These are phyloP conservation scores for Dispira simplex DNA, from an alignment of 192 early-diverging fungal genomes.

Conservation along the genomic window DNA sequence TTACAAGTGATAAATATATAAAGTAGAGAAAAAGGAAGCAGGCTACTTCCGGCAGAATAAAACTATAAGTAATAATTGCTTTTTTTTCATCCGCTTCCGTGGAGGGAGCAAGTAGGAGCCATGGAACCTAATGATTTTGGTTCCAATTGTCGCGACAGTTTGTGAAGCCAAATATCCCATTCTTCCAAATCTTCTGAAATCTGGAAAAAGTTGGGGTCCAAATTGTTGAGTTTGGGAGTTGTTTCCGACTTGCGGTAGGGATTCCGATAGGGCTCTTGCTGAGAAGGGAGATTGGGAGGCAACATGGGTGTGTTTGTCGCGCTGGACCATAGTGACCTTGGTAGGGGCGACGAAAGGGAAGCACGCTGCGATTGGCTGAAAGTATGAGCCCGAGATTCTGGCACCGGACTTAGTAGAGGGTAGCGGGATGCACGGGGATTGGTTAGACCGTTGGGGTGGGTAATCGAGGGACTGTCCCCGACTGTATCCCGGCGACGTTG, in stretches of 20 bases:
- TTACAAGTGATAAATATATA: no score
- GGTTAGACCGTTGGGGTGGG: background rate
- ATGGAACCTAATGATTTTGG: background rate
- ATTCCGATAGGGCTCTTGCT: background rate
- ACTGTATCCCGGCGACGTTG: no score
- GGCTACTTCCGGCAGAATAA: no score
- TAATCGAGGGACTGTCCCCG: no score
- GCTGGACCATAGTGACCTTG: background rate
- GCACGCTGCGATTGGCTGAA: background rate
- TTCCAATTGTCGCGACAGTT: slow-evolving; percentile 6
- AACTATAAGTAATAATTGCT: no score
- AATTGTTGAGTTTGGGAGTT: background rate
- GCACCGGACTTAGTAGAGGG: background rate
- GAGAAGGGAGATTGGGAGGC: background rate
- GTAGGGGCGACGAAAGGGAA: background rate
- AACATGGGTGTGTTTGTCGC: background rate
- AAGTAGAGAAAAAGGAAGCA: no score
- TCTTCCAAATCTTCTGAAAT: slow-evolving; percentile 9
- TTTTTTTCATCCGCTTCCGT: no score
- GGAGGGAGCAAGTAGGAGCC: no score
- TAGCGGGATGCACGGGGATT: background rate
- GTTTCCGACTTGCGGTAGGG: background rate
- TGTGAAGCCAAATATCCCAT: slow-evolving; percentile 11
- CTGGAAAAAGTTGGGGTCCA: background rate
- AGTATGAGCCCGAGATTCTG: background rate